Conservation (phyloP, 2,329 filamentous ascomycete species). For the Fusarium neocosmosporiellum region DNA sequence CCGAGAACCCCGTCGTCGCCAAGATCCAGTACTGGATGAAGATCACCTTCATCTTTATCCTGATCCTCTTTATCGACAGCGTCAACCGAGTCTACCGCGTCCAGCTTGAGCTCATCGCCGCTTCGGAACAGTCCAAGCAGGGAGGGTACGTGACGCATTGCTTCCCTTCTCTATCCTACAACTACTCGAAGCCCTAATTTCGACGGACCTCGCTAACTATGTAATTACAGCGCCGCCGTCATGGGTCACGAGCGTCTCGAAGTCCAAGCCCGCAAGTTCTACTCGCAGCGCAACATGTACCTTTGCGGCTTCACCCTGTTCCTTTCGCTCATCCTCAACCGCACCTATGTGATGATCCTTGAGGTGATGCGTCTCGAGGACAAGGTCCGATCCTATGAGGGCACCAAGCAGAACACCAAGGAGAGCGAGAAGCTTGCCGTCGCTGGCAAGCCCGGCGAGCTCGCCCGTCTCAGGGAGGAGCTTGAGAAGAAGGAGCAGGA, state of each 20-base stretch:
- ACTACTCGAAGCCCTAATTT: not conserved
- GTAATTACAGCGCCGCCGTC: conserved; percentile 66
- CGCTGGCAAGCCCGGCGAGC: conserved; percentile 80
- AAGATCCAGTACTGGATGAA: conserved; percentile 98
- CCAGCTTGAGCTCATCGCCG: conserved; percentile 84
- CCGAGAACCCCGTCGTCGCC: conserved; percentile 83
- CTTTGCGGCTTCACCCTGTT: conserved; percentile 99
- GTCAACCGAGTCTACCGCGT: conserved; percentile 97
- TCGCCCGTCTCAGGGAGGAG: conserved; percentile 76
- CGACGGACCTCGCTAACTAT: conserved; percentile 32
- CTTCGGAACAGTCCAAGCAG: conserved; percentile 66
- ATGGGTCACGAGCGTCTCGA: conserved; percentile 96
- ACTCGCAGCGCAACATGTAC: conserved; percentile 99
- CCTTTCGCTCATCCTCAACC: conserved; percentile 98
- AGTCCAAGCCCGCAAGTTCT: conserved; percentile 99
- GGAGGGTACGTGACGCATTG: conserved; percentile 57
- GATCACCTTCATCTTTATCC: conserved; percentile 99
- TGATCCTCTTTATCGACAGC: conserved; percentile 97
- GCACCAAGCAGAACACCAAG: conserved; percentile 66
- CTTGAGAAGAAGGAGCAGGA: conserved; percentile 85
- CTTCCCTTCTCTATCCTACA: not conserved
- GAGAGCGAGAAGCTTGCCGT: conserved; percentile 77
- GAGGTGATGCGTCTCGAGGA: conserved; percentile 93
- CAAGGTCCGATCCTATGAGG: conserved; percentile 84
- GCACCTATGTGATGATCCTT: conserved; percentile 97